Conservation (phyloP, 2,329 filamentous ascomycete species). For the Byssothecium circinans region DNA sequence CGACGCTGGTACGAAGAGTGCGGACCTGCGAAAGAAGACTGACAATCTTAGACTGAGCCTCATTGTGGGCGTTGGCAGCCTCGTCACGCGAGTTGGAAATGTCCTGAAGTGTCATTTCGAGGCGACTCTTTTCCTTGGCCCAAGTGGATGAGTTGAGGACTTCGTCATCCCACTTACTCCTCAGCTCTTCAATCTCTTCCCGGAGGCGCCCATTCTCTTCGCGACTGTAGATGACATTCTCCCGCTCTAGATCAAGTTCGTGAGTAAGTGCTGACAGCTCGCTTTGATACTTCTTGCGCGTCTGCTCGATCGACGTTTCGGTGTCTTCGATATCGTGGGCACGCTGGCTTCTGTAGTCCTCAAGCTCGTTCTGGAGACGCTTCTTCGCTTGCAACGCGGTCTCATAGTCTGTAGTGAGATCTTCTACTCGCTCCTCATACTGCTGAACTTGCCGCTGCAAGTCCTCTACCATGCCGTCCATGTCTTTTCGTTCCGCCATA, state of each 20-base stretch:
- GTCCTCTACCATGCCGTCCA: conserved; percentile 85
- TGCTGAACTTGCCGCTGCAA: conserved; percentile 86
- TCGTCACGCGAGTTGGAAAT: conserved; percentile 91
- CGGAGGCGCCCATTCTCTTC: conserved; percentile 83
- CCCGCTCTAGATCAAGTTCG: conserved; percentile 89
- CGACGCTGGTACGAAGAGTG: conserved; percentile 76
- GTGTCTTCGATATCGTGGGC: conserved; percentile 97
- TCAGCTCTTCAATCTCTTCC: conserved; percentile 93
- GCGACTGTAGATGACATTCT: conserved; percentile 82
- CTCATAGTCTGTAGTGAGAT: conserved; percentile 86
- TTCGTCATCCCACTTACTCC: conserved; percentile 97
- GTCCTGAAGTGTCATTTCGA: conserved; percentile 87
- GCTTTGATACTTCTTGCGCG: conserved; percentile 93
- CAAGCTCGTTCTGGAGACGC: conserved; percentile 91
- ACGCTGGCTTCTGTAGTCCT: conserved; percentile 93
- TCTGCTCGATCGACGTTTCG: conserved; percentile 94
- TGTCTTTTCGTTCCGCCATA: conserved; percentile 89
- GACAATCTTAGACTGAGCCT: conserved; percentile 91
- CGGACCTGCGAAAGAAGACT: conserved; percentile 87
- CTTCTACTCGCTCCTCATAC: conserved; percentile 87
- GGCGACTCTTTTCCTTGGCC: conserved; percentile 94
- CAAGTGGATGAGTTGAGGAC: conserved; percentile 96
- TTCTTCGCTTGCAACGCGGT: conserved; percentile 86
- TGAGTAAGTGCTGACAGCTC: conserved; percentile 88
- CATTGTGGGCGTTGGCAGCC: conserved; percentile 88